Evolutionary conservation across 2,329 filamentous ascomycete species (phyloP).

Genomic region (Alternaria sp.): DNA sequence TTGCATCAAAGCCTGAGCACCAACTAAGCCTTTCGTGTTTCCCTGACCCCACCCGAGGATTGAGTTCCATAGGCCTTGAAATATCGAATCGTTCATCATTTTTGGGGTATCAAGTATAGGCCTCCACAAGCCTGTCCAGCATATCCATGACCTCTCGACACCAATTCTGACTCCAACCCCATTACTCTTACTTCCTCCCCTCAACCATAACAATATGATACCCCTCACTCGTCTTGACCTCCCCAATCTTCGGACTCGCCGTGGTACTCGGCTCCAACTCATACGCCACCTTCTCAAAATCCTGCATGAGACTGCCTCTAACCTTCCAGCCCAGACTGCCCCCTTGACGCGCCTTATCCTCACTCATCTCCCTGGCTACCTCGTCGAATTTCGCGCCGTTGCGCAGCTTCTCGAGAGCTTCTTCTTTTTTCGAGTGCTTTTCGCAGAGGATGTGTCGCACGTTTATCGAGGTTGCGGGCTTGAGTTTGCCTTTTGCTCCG

Average conservation of each 20-base stretch:
- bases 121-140: not conserved
- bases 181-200: conserved; percentile 58
- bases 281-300: conserved; percentile 77
- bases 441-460: conserved; percentile 77
- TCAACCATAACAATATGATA: conserved; percentile 85
- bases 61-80: not conserved
- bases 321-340: conserved; percentile 76
- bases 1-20: not conserved
- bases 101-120: not conserved
- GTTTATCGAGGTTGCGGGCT: conserved; percentile 72
- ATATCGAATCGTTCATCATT: not conserved
- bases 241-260: conserved; percentile 67
- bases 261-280: conserved; percentile 71
- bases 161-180: not conserved
- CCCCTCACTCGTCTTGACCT: conserved; percentile 76
- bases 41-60: too few species aligned
- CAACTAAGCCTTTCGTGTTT: not conserved
- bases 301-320: conserved; percentile 68
- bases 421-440: conserved; percentile 79
- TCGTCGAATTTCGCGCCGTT: conserved; percentile 75
- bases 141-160: not conserved
- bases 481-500: conserved; percentile 57
- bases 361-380: conserved; percentile 73
- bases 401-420: conserved; percentile 71
- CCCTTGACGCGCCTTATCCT: conserved; percentile 75